Base-by-base conservation (phyloP, 805 yeast species). In the Metschnikowia dekortorum region DNA sequence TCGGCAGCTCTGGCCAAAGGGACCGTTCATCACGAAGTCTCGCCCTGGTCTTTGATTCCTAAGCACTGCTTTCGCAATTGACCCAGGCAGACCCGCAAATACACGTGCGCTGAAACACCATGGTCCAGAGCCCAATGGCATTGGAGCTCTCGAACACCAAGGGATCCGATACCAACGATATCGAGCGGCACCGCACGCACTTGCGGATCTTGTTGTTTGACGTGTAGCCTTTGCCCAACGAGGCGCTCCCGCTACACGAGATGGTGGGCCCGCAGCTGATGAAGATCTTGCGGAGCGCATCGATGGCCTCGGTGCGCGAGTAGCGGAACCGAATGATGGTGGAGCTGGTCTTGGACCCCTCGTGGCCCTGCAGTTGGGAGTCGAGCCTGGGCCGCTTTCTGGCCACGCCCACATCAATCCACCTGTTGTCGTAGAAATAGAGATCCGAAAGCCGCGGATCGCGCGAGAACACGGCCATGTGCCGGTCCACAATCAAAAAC, bases 61-160 rank as follows among this genome's bases (percentile, higher is more conserved):
- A 41, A 29, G 10, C 29, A 8, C 46, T 18, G 11, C 33, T 44
- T 36, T 44, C 46, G 34, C 61, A 56, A 53, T 76, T 77, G 2
- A 81, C 82, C 92, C 92, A 86, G 4, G 83, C 76, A 36, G 88
- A 86, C 0, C 94, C 94, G 65, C 96, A 87, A 34, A 87, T 69
- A 66, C 96, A 87, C 28, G 81, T 81, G 53, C 90, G 71, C 57
- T 85, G 90, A 62, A 82, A 84, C 1, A 85, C 83, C 68, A 81
- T 71, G 0, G 85, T 78, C 86, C 89, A 79, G 49, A 65, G 60
- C 8, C 70, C 75, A 33, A 71, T 54, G 48, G 72, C 48, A 53
- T 59, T 53, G 34, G 63, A 55, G 13, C 61, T 48, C 14, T 69
- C 70, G 52, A 71, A 76, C 6, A 71, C 69, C 31, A 65, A 48